Evolutionary conservation across 2,329 filamentous ascomycete genomes (phyloP), one percentile per base, ranked within the genome.

Genomic region (Seiridium cupressi): DNA sequence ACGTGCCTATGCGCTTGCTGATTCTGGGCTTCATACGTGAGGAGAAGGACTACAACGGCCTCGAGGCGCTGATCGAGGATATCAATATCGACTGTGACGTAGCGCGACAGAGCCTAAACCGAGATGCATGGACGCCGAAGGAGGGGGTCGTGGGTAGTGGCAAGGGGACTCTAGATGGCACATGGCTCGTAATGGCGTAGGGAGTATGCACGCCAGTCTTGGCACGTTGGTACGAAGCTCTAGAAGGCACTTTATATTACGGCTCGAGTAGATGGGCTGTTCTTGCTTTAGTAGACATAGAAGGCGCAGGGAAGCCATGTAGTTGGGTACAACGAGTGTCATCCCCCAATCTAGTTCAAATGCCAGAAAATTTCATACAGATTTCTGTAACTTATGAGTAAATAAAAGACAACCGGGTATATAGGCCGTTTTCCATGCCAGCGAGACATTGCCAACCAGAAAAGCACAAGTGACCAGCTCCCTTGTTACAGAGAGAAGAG

Each of bases 81-180:
- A 99, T 99, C 72, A 85, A 85, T 71, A 84, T 89, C 66, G 95
- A 98, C 79, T 96, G 95, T 70, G 85, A 91, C 68, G 93, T 98
- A 59, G 90, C 93, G 48, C 81, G 83, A 66, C 78, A 81, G 68
- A 95, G 92, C 77, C 77, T 99, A 70, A 82, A 77, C 57, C 80
- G 95, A 64, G 76, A 82, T 38, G 81, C 74, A 32, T 99, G 82
- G 85, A 76, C 72, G 55, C 79, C 81, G 10, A 67, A 69, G 54
- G 71, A 75, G 72, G 73, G 71, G n/a, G 68, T 69, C 26, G 55
- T 59, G 18, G 58, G 58, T 13, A 36, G 46, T 10, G 56, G n/a
- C 36, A 35, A 40, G 44, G 69, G 69, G 8, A 63, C 64, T 1
- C 54, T 74, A 38, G 72, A 74, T 55, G 70, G 67, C 1, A 57